Base-by-base conservation (phyloP, 2,329 filamentous ascomycete species). In the Tricladium varicosporioides region DNA sequence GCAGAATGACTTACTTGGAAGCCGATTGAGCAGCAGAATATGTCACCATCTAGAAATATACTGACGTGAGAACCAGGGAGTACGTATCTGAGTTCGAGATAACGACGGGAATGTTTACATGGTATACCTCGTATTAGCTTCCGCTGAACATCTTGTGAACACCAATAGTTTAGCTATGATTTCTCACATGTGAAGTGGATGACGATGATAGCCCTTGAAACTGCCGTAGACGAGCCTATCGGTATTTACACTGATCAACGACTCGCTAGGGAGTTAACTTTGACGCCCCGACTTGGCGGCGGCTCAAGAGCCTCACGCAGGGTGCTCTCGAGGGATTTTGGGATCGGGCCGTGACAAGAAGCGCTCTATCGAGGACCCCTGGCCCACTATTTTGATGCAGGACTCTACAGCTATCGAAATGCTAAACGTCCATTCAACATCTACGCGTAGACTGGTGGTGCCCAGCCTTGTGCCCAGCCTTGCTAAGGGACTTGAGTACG, bases 381-480 rank as follows among this genome's bases (percentile, higher is more conserved):
- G 42, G 22, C 45, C 51, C 40, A 53, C 51, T 10, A n/a, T 14
- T 16, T 18, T 48, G 51, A 53, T 50, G 48, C 48, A 19, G 32
- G 2, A 14, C 27, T 40, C 16, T 15, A 15, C 27, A 43, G 19
- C 4, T 33, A 46, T 53, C 43, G 46, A 33, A 14, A 22, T 36
- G 32, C 31, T 36, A 53, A 53, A 53, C 51, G 32, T 27, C 49
- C 51, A 46, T 33, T 27, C 10, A 19, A 5, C 32, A 22, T n/a
- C 14, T 14, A 22, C 31, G 27, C 22, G 31, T 48, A 15, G 31
- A 16, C 14, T 18, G 16, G 44, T 27, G n/a, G 10, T 10, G 36
- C 11, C 36, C 36, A 40, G 11, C 36, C 36, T 13, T n/a, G 33
- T 48, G 51, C 51, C 51, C 51, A 53, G 51, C 51, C 51, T 53